A percentile compares a stretch with the other conserved stretches of the same genome.
Conservation (phyloP, 176 grass and related monocot genomes). For the Oryza coarctata region DNA sequence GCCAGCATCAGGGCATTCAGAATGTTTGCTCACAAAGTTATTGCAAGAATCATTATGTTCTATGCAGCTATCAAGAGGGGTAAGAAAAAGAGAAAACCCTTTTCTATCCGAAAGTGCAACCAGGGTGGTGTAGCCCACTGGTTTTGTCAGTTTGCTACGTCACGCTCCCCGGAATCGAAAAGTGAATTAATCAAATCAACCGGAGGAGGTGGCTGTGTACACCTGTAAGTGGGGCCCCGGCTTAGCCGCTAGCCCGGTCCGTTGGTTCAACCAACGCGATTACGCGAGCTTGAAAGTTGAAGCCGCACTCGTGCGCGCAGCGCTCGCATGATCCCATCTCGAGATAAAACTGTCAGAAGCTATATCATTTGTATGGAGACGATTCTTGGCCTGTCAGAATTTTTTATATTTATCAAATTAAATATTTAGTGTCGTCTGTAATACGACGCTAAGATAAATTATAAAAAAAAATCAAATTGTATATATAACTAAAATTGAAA, state of each 20-base stretch:
- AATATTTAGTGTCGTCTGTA: too few species aligned
- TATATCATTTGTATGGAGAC: too few species aligned
- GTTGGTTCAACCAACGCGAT: background rate
- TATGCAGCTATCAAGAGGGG: too few species aligned
- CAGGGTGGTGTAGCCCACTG: background rate
- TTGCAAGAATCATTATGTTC: background rate
- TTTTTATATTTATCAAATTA: too few species aligned
- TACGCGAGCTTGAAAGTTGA: background rate
- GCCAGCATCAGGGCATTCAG: background rate
- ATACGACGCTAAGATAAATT: too few species aligned
- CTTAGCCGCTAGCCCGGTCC: background rate
- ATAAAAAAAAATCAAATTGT: too few species aligned
- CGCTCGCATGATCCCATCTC: too few species aligned
- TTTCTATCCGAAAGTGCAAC: background rate
- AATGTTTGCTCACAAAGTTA: background rate
- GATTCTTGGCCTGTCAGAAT: too few species aligned
- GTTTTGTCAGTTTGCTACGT: constrained; percentile 31
- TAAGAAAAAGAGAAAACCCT: background rate
- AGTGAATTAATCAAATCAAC: background rate
- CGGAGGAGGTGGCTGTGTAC: background rate
- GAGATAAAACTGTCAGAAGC: too few species aligned
- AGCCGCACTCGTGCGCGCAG: background rate
- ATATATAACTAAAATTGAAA: too few species aligned
- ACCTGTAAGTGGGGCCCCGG: background rate
- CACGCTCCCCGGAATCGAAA: constrained; percentile 4